These are phyloP conservation scores for Sporothrix brasiliensis DNA, from an alignment of 2,329 filamentous ascomycete species.

Conservation along the genomic window DNA sequence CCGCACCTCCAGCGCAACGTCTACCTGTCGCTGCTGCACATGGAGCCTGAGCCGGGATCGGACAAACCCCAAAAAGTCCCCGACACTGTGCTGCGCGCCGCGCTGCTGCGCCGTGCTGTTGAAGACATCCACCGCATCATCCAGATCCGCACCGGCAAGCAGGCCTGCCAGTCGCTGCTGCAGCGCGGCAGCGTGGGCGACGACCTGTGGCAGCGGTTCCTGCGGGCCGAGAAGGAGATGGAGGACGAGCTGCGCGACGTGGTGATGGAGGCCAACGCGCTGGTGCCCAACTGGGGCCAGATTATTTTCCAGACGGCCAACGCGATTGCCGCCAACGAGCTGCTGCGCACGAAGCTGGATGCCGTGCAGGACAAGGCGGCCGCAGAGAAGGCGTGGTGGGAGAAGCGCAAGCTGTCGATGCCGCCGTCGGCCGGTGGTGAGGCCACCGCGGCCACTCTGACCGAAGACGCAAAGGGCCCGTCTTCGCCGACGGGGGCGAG, in stretches of 20 bases:
- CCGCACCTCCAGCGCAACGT: constrained; percentile 89
- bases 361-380: constrained; percentile 72
- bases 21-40: constrained; percentile 88
- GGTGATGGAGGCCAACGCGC: constrained; percentile 91
- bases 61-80: constrained; percentile 69
- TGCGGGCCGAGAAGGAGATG: constrained; percentile 94
- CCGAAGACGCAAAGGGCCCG: constrained; percentile 66
- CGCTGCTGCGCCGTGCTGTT: constrained; percentile 82
- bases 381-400: constrained; percentile 89
- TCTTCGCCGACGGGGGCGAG: constrained; percentile 18
- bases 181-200: constrained; percentile 93
- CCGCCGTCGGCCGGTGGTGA: not conserved
- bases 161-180: constrained; percentile 78
- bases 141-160: constrained; percentile 84
- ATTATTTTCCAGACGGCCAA: constrained; percentile 96
- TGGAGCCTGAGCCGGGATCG: constrained; percentile 58
- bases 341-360: constrained; percentile 72
- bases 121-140: constrained; percentile 94
- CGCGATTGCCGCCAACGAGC: constrained; percentile 85
- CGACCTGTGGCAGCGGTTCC: constrained; percentile 91
- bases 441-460: constrained; percentile 61
- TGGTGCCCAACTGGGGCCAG: constrained; percentile 86
- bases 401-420: constrained; percentile 62
- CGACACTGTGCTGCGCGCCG: constrained; percentile 83
- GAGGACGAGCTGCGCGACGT: constrained; percentile 95